phyloP scores from a whole-genome alignment of 2,329 filamentous ascomycete species.

The Colletotrichum sp. region DNA sequence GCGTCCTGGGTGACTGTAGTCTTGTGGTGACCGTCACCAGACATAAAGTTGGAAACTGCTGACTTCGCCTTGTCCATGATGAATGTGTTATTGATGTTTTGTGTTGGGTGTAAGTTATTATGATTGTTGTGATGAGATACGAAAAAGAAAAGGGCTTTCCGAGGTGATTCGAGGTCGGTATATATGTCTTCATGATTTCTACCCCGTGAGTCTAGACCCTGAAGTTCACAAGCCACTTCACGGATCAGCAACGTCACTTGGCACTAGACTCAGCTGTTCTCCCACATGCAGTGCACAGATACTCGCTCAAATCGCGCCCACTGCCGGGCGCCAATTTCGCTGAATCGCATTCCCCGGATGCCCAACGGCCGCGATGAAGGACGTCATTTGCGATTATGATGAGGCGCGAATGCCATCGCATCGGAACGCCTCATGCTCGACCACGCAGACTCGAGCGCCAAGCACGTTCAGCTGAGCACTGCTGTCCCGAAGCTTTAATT shows the following conservation, averaged over 20 bases:
- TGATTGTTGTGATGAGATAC: neutral
- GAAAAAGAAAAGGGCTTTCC: neutral
- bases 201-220: neutral
- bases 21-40: constrained; percentile 67
- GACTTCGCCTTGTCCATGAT: constrained; percentile 71
- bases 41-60: constrained; percentile 65
- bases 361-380: neutral
- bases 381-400: constrained; percentile 8
- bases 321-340: neutral
- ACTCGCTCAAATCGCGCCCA: neutral
- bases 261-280: neutral
- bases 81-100: neutral
- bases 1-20: constrained; percentile 74
- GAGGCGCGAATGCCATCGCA: neutral
- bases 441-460: neutral
- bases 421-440: neutral
- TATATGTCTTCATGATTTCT: neutral
- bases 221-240: neutral
- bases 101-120: neutral
- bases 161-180: neutral
- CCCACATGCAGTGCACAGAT: neutral
- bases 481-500: neutral
- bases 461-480: neutral
- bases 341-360: neutral
- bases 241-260: neutral